Percentiles rank a stretch among this genome's conserved stretches.
phyloP scores from a whole-genome alignment of 1,284 basidiomycete species.

The Ceratobasidium theobromae region DNA sequence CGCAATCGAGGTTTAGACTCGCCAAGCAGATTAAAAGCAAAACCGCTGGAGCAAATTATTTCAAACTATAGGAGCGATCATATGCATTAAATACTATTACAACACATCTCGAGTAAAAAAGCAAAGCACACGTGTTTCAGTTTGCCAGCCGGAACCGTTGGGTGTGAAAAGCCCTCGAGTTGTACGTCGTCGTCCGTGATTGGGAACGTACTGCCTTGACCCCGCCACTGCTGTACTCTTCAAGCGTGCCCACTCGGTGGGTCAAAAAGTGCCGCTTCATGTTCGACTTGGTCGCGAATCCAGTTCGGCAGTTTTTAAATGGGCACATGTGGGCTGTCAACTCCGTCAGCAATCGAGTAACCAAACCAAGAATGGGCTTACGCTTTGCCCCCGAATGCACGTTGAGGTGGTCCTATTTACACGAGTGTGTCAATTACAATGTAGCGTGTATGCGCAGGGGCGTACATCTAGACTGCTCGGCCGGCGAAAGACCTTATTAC shows the following conservation, averaged over 20 bases:
- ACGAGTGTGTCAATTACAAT: background rate
- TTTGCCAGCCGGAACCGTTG: too few relatives aligned
- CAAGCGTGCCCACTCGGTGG: constrained; percentile 6
- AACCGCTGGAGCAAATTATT: too few relatives aligned
- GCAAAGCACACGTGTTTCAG: too few relatives aligned
- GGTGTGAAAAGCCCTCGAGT: too few relatives aligned
- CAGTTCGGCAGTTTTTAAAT: background rate
- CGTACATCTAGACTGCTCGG: constrained; percentile 17
- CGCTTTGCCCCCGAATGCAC: constrained; percentile 18
- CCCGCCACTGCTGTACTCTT: background rate
- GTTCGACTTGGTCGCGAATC: constrained; percentile 17
- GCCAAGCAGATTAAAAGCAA: too few relatives aligned
- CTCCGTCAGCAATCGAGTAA: background rate
- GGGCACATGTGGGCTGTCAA: constrained; percentile 16
- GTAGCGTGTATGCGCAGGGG: background rate
- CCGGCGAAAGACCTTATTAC: constrained; percentile 14
- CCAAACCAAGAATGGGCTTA: background rate
- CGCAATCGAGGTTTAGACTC: too few relatives aligned
- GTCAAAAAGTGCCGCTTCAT: constrained; percentile 27
- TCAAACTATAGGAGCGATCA: too few relatives aligned
- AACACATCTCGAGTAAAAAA: too few relatives aligned
- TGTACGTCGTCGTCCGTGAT: too few relatives aligned
- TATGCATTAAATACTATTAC: too few relatives aligned
- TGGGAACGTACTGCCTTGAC: too few relatives aligned
- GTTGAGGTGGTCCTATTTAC: constrained; percentile 16